These are phyloP conservation scores for Colletotrichum sp. DNA, from an alignment of 2,329 filamentous ascomycete species.

Conservation along the genomic window DNA sequence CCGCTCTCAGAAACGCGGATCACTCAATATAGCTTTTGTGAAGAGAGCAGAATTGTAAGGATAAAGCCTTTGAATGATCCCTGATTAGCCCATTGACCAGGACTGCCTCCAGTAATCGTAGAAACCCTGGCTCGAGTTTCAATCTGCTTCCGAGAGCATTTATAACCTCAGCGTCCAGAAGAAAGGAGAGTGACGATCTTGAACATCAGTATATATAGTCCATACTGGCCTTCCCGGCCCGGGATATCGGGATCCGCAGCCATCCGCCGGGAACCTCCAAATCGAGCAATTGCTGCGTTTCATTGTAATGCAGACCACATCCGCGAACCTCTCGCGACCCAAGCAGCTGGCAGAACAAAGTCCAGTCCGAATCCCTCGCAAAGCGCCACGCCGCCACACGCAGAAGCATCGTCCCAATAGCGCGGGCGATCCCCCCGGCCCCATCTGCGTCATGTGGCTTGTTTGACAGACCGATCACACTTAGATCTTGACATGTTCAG, in stretches of 20 bases:
- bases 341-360: not conserved
- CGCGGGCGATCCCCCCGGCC: not conserved
- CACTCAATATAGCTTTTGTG: fast-evolving
- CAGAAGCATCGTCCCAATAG: not conserved
- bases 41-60: not conserved
- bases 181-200: not conserved
- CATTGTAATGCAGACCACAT: not conserved
- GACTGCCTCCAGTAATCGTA: fast-evolving
- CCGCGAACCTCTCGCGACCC: not conserved
- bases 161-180: fast-evolving
- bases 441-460: not conserved
- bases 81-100: not conserved
- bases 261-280: not conserved
- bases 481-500: not conserved
- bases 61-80: fast-evolving
- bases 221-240: not conserved
- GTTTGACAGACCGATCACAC: not conserved
- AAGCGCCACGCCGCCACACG: not conserved
- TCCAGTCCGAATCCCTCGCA: not conserved
- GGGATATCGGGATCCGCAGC: not conserved
- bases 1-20: not conserved
- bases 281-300: not conserved
- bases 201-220: not conserved
- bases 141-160: not conserved
- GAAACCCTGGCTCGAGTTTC: fast-evolving